phyloP scores from a whole-genome alignment of 2,329 filamentous ascomycete species.

The Fusarium siculi region DNA sequence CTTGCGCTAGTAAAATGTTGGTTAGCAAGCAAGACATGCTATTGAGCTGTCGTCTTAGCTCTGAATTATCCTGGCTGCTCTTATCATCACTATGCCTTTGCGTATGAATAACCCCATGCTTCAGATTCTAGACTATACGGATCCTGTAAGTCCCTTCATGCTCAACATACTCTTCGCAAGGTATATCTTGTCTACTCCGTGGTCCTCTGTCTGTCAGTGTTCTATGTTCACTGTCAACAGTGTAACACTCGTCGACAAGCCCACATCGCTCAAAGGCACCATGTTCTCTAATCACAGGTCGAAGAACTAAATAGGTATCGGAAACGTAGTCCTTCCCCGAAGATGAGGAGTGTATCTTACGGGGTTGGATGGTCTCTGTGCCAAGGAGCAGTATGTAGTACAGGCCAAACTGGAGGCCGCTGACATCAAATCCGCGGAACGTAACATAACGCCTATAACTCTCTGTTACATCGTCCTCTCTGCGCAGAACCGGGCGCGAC shows the following conservation, averaged over 20 bases:
- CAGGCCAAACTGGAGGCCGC: neutral
- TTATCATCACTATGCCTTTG: neutral
- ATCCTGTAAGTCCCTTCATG: neutral
- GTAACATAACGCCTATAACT: neutral
- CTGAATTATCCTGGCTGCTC: rapidly evolving
- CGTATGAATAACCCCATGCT: rapidly evolving
- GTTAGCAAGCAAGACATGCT: no score
- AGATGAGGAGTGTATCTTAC: rapidly evolving
- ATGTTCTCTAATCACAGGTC: neutral
- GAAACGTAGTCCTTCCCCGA: no score
- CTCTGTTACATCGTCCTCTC: neutral
- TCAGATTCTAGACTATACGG: neutral
- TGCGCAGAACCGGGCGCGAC: neutral
- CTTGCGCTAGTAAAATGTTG: neutral
- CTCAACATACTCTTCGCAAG: neutral
- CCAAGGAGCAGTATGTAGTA: neutral
- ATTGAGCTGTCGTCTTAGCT: neutral
- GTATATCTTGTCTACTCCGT: neutral
- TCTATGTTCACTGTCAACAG: rapidly evolving
- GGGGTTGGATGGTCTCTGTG: neutral
- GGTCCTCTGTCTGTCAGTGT: neutral
- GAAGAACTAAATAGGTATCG: neutral
- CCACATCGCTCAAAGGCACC: neutral
- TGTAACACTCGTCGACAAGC: neutral
- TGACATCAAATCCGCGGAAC: neutral